Base-by-base conservation (phyloP, 768 basidiomycete genomes). In the Rhizopogon sp. region DNA sequence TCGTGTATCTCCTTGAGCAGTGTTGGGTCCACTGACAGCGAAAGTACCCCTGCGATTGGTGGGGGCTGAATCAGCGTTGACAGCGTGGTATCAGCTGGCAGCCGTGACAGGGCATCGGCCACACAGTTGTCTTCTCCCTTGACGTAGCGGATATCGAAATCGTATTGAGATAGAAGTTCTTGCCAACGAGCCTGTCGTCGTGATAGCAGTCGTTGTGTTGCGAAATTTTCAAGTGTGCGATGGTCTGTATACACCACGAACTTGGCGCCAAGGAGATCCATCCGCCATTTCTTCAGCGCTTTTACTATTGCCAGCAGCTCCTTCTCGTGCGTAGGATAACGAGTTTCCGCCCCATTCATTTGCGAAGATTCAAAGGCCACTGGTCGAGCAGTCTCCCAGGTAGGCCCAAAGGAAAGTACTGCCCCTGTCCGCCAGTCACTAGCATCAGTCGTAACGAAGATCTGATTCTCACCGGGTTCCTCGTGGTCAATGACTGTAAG, bases 401-500 rank as follows among this genome's bases (percentile, higher is more conserved):
- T 44, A 9, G 43, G 35, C 0, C 57, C 57, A 29, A 39, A 58
- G 3, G 50, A 55, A 1, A 58, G 42, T 1, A 58, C 35, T 5
- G 57, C 54, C 0, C 57, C 54, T 1, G 50, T 50, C 1, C 39
- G 7, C 5, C 35, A 45, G 10, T 63, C 51, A 5, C 43, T 55
- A 2, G 59, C 56, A 46, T 63, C 56, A 9, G 29, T 41, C 6
- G 60, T 61, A 6, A 65, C 41, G 33, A 62, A 63, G 11, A 63
- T 64, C 1, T 44, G 17, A n/a, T 63, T 63, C 2, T 56, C 42
- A 10, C 56, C 46, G 0, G 61, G 62, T 11, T 68, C 51, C 1
- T 64, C 52, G 53, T 75, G 70, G 55, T 75, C 62, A 37, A 76
- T 73, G 0, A 57, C 56, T 0, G 67, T 74, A 0, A 74, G 62